Evolutionary conservation across 2,329 filamentous ascomycete genomes (phyloP), one percentile per base, ranked within the genome.

Genomic region (Talaromyces verruculosus): DNA sequence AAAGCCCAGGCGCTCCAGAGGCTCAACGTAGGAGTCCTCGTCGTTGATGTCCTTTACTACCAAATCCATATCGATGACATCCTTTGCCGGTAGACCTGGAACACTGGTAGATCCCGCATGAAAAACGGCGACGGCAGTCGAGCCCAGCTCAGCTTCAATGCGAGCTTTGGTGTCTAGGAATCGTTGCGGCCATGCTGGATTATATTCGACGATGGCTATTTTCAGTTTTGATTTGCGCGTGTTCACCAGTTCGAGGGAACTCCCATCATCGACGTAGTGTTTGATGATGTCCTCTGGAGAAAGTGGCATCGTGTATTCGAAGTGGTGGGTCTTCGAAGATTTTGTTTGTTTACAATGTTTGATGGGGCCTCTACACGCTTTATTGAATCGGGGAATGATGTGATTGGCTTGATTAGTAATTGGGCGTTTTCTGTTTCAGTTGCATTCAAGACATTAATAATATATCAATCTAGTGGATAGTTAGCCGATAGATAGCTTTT

Each of bases 81-180:
- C 75, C 73, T 86, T 86, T 55, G 84, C 84, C 0, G 81, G 76
- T 3, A 86, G 77, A 7, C 73, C 75, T 0, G 82, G 81, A 6
- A 86, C 76, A 61, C 81, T 82, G 33, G 84, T 86, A 13, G 82
- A 85, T 30, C 84, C 84, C 37, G 81, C 76, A 69, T 86, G 84
- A 19, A 74, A 69, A 61, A 86, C 73, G 25, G 72, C 70, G n/a
- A 76, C 67, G 41, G 73, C 69, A 3, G 68, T 70, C 8, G 67
- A 17, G 19, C 68, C 68, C 8, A 71, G 67, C n/a, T 67, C 72
- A 15, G 64, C 49, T 65, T 65, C 30, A 33, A 74, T 73, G n/a
- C 68, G 70, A 5, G 63, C 37, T 33, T 69, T 67, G 63, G 69
- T 61, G 28, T 57, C 33, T 19, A 58, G 37, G 66, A 71, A 74